These are phyloP conservation scores for Eimeria praecox DNA, from an alignment of 169 alveolate species.

Conservation along the genomic window DNA sequence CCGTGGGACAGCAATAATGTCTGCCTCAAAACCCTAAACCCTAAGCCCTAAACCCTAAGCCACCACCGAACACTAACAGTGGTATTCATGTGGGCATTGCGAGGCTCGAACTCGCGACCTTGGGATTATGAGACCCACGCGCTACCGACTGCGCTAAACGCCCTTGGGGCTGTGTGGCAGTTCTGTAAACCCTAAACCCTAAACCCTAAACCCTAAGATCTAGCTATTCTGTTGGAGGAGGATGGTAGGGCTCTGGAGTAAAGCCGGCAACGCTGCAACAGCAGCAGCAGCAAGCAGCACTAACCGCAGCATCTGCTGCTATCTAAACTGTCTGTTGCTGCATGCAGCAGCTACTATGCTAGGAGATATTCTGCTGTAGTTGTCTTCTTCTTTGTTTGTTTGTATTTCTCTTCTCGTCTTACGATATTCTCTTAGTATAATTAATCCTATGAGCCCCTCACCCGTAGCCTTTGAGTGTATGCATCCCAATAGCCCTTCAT, in stretches of 20 bases:
- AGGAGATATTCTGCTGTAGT: too few relatives aligned
- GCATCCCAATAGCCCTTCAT: too few relatives aligned
- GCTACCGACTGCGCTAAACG: slow-evolving; percentile 84
- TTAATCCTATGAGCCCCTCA: too few relatives aligned
- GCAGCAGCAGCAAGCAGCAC: too few relatives aligned
- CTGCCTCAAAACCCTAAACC: neutral
- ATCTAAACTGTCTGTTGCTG: too few relatives aligned
- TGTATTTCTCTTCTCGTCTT: too few relatives aligned
- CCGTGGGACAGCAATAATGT: slow-evolving; percentile 5
- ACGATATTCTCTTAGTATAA: too few relatives aligned
- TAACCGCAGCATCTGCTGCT: neutral
- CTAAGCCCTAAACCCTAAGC: neutral
- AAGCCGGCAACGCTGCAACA: too few relatives aligned
- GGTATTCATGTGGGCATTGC: slow-evolving; percentile 12
- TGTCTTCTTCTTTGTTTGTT: too few relatives aligned
- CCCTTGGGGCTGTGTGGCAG: neutral
- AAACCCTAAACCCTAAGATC: neutral
- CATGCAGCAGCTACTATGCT: too few relatives aligned
- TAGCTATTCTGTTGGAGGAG: neutral
- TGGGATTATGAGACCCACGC: slow-evolving; percentile 85
- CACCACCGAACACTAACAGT: too few relatives aligned
- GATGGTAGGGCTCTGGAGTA: neutral
- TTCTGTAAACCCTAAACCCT: slow-evolving; percentile 15
- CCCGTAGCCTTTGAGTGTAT: too few relatives aligned
- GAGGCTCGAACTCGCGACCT: slow-evolving; percentile 66